phyloP scores from a whole-genome alignment of 116 monocot genomes.

The Dioscorea cayenensis region DNA sequence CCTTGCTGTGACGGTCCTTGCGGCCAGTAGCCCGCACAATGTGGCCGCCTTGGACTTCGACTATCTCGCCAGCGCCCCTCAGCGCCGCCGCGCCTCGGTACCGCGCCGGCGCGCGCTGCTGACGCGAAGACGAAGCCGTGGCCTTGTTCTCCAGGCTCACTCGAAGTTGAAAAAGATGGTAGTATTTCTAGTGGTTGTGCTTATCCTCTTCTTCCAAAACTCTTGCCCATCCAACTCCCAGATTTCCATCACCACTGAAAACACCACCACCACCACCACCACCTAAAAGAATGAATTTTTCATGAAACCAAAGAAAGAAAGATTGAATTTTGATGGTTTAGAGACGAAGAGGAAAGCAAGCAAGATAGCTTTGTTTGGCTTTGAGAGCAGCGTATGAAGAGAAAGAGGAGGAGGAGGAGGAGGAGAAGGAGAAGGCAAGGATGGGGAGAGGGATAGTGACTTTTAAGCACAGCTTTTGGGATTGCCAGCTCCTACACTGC shows the following conservation, averaged over 20 bases:
- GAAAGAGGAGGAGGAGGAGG: neutral
- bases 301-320: neutral
- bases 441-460: neutral
- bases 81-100: slow-evolving; percentile 1
- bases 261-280: neutral
- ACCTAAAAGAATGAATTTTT: neutral
- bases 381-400: neutral
- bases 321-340: neutral
- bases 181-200: neutral
- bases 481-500: neutral
- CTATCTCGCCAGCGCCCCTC: slow-evolving; percentile 38
- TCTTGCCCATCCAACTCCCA: slow-evolving; percentile 10
- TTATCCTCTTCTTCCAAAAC: neutral
- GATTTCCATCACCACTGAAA: slow-evolving; percentile 10
- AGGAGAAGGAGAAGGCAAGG: neutral
- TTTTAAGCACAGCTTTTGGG: slow-evolving; percentile 12
- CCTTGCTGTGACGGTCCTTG: slow-evolving; percentile 97
- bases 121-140: slow-evolving; percentile 13
- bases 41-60: slow-evolving; percentile 77
- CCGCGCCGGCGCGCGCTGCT: slow-evolving; percentile 9
- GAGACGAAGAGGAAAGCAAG: neutral
- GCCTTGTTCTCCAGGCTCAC: neutral
- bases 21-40: slow-evolving; percentile 81
- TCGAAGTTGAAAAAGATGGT: neutral
- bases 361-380: neutral